These are phyloP conservation scores for Nakaseomyces uthaithaninus DNA, from an alignment of 1,139 yeast genomes.

Conservation along the genomic window DNA sequence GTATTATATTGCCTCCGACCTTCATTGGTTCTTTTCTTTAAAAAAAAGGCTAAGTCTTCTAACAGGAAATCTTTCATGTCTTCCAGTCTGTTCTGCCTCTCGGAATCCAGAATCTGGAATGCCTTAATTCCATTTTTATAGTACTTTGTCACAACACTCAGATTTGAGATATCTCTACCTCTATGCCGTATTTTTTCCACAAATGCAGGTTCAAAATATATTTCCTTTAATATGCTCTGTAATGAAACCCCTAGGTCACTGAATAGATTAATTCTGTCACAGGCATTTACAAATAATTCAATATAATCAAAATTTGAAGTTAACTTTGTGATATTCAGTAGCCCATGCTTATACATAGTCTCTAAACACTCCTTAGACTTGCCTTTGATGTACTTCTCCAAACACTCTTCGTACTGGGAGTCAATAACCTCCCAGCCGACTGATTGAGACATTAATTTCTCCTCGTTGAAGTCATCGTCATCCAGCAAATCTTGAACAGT, in stretches of 20 bases:
- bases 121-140: neutral
- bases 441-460: neutral
- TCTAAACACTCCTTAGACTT: constrained; percentile 18
- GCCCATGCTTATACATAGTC: constrained; percentile 15
- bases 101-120: neutral
- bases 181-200: neutral
- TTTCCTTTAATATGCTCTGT: constrained; percentile 8
- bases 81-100: neutral
- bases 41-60: neutral
- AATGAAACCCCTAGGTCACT: constrained; percentile 13
- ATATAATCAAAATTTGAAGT: neutral
- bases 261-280: constrained; percentile 7
- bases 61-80: neutral
- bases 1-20: constrained; percentile 2
- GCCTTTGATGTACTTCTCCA: constrained; percentile 20
- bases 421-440: neutral
- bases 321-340: constrained; percentile 11
- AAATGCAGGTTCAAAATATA: neutral
- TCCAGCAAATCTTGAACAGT: constrained; percentile 18
- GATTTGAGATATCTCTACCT: neutral
- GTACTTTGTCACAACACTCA: neutral
- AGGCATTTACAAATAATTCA: constrained; percentile 7
- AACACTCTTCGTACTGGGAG: constrained; percentile 17
- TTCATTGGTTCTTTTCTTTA: constrained; percentile 1
- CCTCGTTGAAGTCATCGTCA: constrained; percentile 14